Evolutionary conservation across 1,284 basidiomycete genomes (phyloP).

Genomic region (Cerrena zonata): DNA sequence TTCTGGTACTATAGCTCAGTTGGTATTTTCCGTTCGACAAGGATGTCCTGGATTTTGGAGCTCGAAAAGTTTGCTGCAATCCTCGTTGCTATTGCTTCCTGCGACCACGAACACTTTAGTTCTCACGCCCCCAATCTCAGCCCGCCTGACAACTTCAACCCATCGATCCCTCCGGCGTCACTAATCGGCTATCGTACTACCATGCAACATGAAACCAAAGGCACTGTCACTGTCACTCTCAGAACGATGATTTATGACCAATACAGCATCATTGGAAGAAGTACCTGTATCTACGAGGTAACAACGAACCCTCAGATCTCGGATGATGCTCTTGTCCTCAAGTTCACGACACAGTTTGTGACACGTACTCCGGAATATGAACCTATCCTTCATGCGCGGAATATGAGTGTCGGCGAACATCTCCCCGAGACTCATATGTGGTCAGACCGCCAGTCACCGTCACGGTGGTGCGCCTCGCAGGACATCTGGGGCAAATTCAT

Average conservation of each 20-base stretch:
- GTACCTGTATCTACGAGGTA: slow-evolving; percentile 2
- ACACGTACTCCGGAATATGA: slow-evolving; percentile 1
- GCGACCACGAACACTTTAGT: background rate
- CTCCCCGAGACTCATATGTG: slow-evolving; percentile 6
- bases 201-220: background rate
- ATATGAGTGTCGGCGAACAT: slow-evolving; percentile 1
- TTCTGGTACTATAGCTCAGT: slow-evolving; percentile 7
- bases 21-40: background rate
- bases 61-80: slow-evolving; percentile 7
- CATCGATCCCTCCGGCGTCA: background rate
- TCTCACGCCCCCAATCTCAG: background rate
- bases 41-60: background rate
- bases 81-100: slow-evolving; percentile 2
- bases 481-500: background rate
- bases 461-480: background rate
- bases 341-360: background rate
- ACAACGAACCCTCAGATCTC: background rate
- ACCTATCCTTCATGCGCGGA: background rate
- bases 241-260: background rate
- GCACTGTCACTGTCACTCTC: background rate
- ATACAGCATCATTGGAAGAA: background rate
- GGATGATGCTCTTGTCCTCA: background rate
- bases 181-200: background rate
- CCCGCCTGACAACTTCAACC: background rate
- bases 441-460: background rate